Percentiles rank a stretch among this genome's conserved stretches.
Conservation (phyloP, 305 asterid genomes). For the Coffea humblotiana region DNA sequence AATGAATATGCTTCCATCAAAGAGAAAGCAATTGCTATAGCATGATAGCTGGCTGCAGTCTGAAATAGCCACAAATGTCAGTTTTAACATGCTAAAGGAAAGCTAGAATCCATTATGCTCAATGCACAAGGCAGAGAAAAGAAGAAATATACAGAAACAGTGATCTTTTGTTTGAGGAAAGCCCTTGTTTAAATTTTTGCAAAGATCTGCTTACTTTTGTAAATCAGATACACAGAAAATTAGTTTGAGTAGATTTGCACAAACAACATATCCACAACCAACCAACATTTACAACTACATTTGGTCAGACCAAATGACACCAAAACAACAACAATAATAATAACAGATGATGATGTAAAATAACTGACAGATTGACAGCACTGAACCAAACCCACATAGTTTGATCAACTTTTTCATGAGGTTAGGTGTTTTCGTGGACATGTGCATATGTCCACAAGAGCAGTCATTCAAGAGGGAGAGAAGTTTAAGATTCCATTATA, state of each 20-base stretch:
- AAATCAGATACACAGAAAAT: neutral
- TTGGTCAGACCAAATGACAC: neutral
- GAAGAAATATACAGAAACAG: neutral
- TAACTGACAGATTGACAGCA: neutral
- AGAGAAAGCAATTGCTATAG: conserved; percentile 89
- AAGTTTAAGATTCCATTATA: neutral
- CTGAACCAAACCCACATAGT: neutral
- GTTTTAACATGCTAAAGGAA: conserved; percentile 4
- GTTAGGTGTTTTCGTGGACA: neutral
- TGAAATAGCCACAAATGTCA: conserved; percentile 31
- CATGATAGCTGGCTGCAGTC: conserved; percentile 97
- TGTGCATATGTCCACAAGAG: neutral
- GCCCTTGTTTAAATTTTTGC: neutral
- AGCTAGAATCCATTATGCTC: neutral
- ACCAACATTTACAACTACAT: neutral
- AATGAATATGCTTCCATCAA: conserved; percentile 90
- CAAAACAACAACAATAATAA: too few relatives aligned
- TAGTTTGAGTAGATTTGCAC: neutral
- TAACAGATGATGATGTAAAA: neutral
- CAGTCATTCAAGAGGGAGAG: neutral
- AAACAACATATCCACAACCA: neutral
- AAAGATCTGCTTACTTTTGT: neutral
- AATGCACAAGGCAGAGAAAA: neutral
- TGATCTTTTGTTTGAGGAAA: too few relatives aligned
- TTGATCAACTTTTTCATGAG: neutral